These are phyloP conservation scores for Pythium aristosporum DNA, from an alignment of 352 stramenopile genomes.

Conservation along the genomic window DNA sequence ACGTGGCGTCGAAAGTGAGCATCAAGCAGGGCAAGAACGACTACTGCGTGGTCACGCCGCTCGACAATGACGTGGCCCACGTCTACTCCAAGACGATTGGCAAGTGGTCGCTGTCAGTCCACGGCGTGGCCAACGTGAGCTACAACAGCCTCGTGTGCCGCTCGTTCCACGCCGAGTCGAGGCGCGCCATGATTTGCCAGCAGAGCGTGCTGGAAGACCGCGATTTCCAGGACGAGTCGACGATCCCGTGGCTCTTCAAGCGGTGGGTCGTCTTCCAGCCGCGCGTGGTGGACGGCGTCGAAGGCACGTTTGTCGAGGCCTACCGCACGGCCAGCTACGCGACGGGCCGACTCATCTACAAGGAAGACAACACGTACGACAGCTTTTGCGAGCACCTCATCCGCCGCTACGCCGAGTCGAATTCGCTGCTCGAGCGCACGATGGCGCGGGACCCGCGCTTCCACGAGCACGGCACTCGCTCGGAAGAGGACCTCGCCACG, in stretches of 20 bases:
- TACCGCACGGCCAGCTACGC: conserved; percentile 85
- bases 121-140: conserved; percentile 81
- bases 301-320: conserved; percentile 77
- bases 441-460: conserved; percentile 82
- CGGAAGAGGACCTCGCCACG: conserved; percentile 20
- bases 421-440: conserved; percentile 78
- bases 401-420: conserved; percentile 82
- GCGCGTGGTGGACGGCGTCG: conserved; percentile 63
- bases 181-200: conserved; percentile 79
- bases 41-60: conserved; percentile 75
- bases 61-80: conserved; percentile 73
- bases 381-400: conserved; percentile 89
- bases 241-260: conserved; percentile 86
- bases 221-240: conserved; percentile 81
- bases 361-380: conserved; percentile 88
- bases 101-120: conserved; percentile 81
- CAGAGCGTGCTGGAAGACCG: conserved; percentile 80
- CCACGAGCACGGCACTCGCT: conserved; percentile 26
- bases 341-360: conserved; percentile 82
- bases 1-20: conserved; percentile 70
- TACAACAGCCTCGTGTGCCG: conserved; percentile 86
- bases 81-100: conserved; percentile 85
- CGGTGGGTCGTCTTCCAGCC: conserved; percentile 86
- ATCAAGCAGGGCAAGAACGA: conserved; percentile 82
- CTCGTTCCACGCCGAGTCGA: conserved; percentile 43